A percentile compares a stretch with the other conserved stretches of the same genome.
These are phyloP conservation scores for Citrus hindsii DNA, from an alignment of 345 rosid genomes.

Conservation along the genomic window DNA sequence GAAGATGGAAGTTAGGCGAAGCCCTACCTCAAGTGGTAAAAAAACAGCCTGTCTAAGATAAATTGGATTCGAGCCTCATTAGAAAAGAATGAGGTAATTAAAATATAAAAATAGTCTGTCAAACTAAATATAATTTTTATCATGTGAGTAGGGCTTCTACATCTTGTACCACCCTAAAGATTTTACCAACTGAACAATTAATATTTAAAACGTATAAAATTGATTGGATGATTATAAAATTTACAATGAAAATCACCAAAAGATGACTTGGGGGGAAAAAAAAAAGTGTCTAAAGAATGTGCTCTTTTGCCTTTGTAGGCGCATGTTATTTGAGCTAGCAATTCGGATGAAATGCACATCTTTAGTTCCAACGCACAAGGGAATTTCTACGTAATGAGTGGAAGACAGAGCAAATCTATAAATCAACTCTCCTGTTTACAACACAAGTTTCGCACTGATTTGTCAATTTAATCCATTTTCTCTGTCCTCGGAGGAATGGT, in stretches of 20 bases:
- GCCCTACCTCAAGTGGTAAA: too few relatives aligned
- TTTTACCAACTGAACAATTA: background rate
- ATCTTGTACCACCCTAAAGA: too few relatives aligned
- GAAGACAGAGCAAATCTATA: constrained; percentile 3
- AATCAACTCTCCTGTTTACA: background rate
- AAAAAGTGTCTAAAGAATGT: background rate
- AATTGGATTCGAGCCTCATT: too few relatives aligned
- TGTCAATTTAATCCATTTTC: background rate
- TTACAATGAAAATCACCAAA: background rate
- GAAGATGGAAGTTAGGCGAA: too few relatives aligned
- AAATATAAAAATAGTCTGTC: too few relatives aligned
- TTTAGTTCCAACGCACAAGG: background rate
- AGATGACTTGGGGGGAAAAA: background rate
- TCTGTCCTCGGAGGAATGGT: background rate
- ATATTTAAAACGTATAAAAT: background rate
- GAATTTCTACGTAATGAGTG: background rate
- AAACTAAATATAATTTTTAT: too few relatives aligned
- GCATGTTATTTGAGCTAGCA: background rate
- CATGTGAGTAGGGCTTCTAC: too few relatives aligned
- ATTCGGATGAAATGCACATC: background rate
- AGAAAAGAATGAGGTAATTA: too few relatives aligned
- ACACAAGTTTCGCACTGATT: background rate
- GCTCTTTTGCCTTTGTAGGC: background rate
- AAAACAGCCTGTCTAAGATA: too few relatives aligned
- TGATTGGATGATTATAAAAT: background rate